Evolutionary conservation across 2,329 filamentous ascomycete genomes (phyloP).

Genomic region (Thyridium curvatum): DNA sequence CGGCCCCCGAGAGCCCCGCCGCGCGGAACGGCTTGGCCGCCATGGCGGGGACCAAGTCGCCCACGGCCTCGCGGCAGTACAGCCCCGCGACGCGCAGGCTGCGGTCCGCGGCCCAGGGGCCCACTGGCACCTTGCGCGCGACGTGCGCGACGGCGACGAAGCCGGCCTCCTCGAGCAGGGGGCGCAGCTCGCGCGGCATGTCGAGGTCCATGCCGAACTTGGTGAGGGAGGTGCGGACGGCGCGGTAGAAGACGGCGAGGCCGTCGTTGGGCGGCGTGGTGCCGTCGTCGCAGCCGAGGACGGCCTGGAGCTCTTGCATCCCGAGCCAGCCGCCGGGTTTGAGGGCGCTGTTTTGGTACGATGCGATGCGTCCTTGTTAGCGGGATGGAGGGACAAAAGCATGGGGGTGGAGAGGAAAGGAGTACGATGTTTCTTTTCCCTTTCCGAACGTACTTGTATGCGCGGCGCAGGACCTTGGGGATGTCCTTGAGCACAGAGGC

Average conservation of each 20-base stretch:
- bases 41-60: background rate
- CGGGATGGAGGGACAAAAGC: no score
- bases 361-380: no score
- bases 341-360: conserved; percentile 33
- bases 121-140: conserved; percentile 36
- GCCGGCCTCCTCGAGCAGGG: conserved; percentile 29
- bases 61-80: conserved; percentile 1
- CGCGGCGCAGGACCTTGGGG: no score
- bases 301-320: conserved; percentile 37
- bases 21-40: background rate
- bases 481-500: conserved; percentile 15
- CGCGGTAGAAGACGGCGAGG: conserved; percentile 21
- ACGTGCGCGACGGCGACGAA: conserved; percentile 32
- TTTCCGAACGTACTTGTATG: no score
- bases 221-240: conserved; percentile 17
- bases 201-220: conserved; percentile 29
- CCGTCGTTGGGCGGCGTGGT: conserved; percentile 34
- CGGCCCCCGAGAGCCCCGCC: background rate
- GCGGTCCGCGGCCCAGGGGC: conserved; percentile 33
- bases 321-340: conserved; percentile 44
- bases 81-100: conserved; percentile 17
- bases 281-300: conserved; percentile 34
- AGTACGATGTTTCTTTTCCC: no score
- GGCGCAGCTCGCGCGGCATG: conserved; percentile 19
- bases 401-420: no score